Evolutionary conservation across 2,329 filamentous ascomycete genomes (phyloP).

Genomic region (Microdochium trichocladiopsis): DNA sequence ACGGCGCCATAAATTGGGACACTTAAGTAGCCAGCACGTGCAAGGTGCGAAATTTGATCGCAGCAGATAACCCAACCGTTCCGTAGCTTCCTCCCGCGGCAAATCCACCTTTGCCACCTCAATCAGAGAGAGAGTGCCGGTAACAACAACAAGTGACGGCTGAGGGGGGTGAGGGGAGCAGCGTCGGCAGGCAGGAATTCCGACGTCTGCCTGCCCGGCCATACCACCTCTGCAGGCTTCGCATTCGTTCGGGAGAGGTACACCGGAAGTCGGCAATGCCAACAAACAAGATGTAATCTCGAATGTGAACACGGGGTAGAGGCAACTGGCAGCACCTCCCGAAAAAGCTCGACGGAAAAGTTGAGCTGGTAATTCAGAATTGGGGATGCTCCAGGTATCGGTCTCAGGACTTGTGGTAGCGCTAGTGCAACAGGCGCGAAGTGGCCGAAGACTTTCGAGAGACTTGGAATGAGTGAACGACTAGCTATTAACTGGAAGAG

Average conservation of each 20-base stretch:
- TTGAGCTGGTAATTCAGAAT: constrained; percentile 43
- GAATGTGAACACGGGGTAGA: constrained; percentile 45
- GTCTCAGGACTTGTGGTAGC: constrained; percentile 32
- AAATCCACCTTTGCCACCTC: constrained; percentile 49
- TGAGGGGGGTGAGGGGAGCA: constrained; percentile 53
- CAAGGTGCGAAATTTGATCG: constrained; percentile 40
- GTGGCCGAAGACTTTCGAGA: constrained; percentile 53
- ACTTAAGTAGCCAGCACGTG: not conserved
- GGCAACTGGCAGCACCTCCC: constrained; percentile 53
- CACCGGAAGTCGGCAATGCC: constrained; percentile 60
- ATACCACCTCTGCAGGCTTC: constrained; percentile 50
- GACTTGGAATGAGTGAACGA: constrained; percentile 28
- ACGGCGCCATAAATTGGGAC: not conserved
- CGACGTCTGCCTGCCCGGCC: constrained; percentile 51
- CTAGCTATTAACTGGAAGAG: not conserved
- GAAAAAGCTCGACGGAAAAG: constrained; percentile 57
- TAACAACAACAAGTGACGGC: constrained; percentile 59
- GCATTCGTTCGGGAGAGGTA: constrained; percentile 51
- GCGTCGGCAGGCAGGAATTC: constrained; percentile 48
- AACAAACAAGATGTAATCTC: constrained; percentile 60
- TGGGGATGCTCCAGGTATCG: constrained; percentile 29
- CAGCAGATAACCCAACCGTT: constrained; percentile 47
- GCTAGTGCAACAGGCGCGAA: constrained; percentile 38
- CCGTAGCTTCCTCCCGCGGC: constrained; percentile 49
- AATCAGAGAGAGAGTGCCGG: constrained; percentile 52